Conservation (phyloP, 106 monocot genomes). For the Dioscorea alata region DNA sequence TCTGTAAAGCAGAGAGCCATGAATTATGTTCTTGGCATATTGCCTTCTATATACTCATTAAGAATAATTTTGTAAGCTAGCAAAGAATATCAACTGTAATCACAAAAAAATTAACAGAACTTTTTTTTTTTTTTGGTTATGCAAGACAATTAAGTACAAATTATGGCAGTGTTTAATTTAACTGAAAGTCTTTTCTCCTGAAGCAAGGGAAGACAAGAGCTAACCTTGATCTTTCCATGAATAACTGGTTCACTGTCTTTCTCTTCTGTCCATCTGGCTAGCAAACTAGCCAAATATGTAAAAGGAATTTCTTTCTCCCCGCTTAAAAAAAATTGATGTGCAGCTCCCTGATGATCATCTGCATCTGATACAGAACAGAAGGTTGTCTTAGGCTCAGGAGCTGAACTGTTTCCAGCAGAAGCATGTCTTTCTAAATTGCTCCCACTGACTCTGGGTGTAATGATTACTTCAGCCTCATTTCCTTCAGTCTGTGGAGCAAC, state of each 20-base stretch:
- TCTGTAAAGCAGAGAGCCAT: too few relatives aligned
- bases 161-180: too few relatives aligned
- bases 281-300: conserved; percentile 67
- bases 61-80: too few relatives aligned
- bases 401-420: conserved; percentile 6
- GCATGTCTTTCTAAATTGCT: conserved; percentile 15
- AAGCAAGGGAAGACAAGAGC: not conserved
- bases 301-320: conserved; percentile 66
- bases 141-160: not conserved
- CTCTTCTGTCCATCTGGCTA: conserved; percentile 48
- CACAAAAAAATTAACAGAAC: not conserved
- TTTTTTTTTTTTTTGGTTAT: not conserved
- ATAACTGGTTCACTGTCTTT: conserved; percentile 32
- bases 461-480: conserved; percentile 8
- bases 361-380: conserved; percentile 6
- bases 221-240: conserved; percentile 81
- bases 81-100: not conserved
- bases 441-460: conserved; percentile 9
- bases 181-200: too few relatives aligned
- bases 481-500: not conserved
- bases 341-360: conserved; percentile 22
- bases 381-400: conserved; percentile 8
- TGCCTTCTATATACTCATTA: too few relatives aligned
- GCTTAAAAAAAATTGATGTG: conserved; percentile 36
- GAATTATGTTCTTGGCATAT: too few relatives aligned